Conservation (phyloP, 805 yeast species). For the Ogataea pilisensis region DNA sequence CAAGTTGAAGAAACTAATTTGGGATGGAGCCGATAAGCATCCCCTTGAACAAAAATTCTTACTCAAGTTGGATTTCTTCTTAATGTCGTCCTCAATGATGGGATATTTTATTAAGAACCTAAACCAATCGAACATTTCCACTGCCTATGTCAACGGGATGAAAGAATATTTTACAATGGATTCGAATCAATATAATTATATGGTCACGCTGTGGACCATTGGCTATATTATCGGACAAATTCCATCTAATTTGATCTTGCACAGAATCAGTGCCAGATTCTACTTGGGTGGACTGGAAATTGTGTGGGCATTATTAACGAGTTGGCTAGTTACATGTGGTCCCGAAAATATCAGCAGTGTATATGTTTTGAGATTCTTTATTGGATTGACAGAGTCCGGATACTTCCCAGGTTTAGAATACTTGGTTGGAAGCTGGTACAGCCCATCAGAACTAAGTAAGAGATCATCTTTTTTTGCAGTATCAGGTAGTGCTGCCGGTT, state of each 20-base stretch:
- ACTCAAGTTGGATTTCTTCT: conserved; percentile 49
- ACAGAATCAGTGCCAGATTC: conserved; percentile 38
- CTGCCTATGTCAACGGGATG: conserved; percentile 61
- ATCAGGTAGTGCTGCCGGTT: conserved; percentile 33
- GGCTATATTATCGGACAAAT: conserved; percentile 47
- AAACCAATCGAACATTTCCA: conserved; percentile 54
- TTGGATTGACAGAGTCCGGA: conserved; percentile 46
- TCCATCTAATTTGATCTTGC: conserved; percentile 43
- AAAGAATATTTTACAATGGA: conserved; percentile 36
- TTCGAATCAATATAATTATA: conserved; percentile 45
- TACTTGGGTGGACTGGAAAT: conserved; percentile 42
- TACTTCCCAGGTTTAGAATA: conserved; percentile 48
- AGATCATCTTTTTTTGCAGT: conserved; percentile 34
- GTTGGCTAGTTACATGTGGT: conserved; percentile 32
- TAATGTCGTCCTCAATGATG: conserved; percentile 47
- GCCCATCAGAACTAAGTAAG: conserved; percentile 33
- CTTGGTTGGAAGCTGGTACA: conserved; percentile 36
- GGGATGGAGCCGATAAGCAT: conserved; percentile 34
- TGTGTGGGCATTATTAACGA: conserved; percentile 40
- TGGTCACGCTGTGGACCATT: conserved; percentile 42
- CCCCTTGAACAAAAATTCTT: conserved; percentile 35
- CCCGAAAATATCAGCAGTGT: conserved; percentile 24
- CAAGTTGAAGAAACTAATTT: conserved; percentile 14
- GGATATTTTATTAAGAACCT: conserved; percentile 66
- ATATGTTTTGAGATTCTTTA: conserved; percentile 33